Percentiles rank a stretch among this genome's conserved stretches.
Evolutionary conservation across 257 asterid genomes (phyloP).

Genomic region (Phtheirospermum japonicum): DNA sequence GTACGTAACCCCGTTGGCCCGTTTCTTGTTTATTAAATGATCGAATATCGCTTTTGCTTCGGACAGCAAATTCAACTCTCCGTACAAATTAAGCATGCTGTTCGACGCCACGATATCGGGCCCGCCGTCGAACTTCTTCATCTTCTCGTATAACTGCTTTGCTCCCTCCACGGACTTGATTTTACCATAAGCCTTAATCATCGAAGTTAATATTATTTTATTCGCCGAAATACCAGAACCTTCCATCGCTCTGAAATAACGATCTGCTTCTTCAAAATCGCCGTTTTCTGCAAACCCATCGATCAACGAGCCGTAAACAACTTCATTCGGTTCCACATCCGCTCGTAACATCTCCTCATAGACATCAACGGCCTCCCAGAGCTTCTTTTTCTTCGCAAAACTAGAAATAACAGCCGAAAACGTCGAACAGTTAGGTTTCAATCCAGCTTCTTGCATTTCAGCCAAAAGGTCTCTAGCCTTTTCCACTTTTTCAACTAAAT

Average conservation of each 20-base stretch:
- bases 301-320: slow-evolving; percentile 69
- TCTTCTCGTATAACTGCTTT: slow-evolving; percentile 55
- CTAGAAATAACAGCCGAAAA: slow-evolving; percentile 67
- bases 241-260: slow-evolving; percentile 63
- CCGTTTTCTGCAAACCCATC: slow-evolving; percentile 83
- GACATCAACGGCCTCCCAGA: slow-evolving; percentile 54
- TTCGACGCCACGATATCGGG: slow-evolving; percentile 89
- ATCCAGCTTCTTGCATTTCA: slow-evolving; percentile 68
- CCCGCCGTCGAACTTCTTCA: slow-evolving; percentile 59
- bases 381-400: slow-evolving; percentile 47
- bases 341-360: slow-evolving; percentile 62
- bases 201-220: slow-evolving; percentile 66
- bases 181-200: slow-evolving; percentile 82
- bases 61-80: slow-evolving; percentile 73
- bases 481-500: slow-evolving; percentile 61
- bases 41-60: slow-evolving; percentile 64
- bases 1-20: slow-evolving; percentile 75
- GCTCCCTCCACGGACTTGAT: slow-evolving; percentile 80
- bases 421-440: slow-evolving; percentile 64
- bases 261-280: slow-evolving; percentile 62
- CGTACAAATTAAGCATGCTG: slow-evolving; percentile 74
- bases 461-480: slow-evolving; percentile 51
- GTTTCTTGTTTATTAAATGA: slow-evolving; percentile 40
- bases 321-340: slow-evolving; percentile 67
- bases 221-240: slow-evolving; percentile 58